These are phyloP conservation scores for Colletotrichum falcatum DNA, from an alignment of 2,329 filamentous ascomycete species.

Conservation along the genomic window DNA sequence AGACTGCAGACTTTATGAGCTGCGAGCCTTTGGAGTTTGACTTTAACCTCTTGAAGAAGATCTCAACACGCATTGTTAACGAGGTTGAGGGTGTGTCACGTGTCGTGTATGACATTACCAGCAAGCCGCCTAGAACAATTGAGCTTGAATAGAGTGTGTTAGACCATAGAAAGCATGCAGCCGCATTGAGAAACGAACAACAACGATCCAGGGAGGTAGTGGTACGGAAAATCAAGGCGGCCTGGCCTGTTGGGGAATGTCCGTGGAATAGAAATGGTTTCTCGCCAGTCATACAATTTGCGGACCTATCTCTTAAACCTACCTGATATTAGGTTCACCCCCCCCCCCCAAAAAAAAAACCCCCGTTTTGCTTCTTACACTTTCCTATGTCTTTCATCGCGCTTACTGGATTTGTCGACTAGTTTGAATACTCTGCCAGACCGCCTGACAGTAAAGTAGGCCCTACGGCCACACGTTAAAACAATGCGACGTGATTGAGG, in stretches of 20 bases:
- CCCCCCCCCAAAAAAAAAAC: no score
- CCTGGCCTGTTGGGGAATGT: neutral
- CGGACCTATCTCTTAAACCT: neutral
- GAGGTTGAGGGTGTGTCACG: conserved; percentile 76
- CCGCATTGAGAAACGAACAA: no score
- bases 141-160: conserved; percentile 71
- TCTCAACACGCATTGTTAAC: conserved; percentile 76
- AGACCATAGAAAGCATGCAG: neutral
- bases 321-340: neutral
- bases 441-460: no score
- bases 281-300: neutral
- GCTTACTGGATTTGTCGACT: no score
- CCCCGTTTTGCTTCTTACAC: no score
- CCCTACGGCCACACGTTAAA: no score
- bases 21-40: conserved; percentile 70
- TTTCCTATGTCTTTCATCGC: no score
- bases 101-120: conserved; percentile 66
- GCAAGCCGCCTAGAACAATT: conserved; percentile 64
- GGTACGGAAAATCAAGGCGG: neutral
- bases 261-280: neutral
- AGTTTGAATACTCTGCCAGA: no score
- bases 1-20: conserved; percentile 61
- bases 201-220: no score
- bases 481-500: no score
- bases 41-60: conserved; percentile 72